Conservation (phyloP, 2,329 filamentous ascomycete species). For the Neonectria magnoliae region DNA sequence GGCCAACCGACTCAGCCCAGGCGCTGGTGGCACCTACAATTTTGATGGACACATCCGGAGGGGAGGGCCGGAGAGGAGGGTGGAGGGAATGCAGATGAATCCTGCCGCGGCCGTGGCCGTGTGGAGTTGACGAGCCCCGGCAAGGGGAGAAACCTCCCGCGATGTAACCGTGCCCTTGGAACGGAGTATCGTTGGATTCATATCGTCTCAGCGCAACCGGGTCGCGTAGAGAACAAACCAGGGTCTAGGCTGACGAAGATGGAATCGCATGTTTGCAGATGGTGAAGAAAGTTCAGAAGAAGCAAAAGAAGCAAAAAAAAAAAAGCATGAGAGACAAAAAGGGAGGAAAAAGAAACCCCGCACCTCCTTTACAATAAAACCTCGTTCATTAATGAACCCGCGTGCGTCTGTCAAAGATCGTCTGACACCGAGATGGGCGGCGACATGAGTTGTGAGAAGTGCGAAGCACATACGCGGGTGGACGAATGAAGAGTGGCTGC, state of each 20-base stretch:
- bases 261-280: slow-evolving; percentile 29
- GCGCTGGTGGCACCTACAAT: background rate
- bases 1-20: background rate
- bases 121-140: slow-evolving; percentile 27
- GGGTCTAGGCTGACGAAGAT: slow-evolving; percentile 27
- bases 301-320: slow-evolving; percentile 10
- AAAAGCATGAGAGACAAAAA: background rate
- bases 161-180: slow-evolving; percentile 29
- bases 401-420: background rate
- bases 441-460: background rate
- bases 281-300: slow-evolving; percentile 26
- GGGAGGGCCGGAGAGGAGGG: background rate
- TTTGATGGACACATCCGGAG: background rate
- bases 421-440: background rate
- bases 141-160: slow-evolving; percentile 21
- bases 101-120: slow-evolving; percentile 18
- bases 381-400: background rate
- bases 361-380: background rate
- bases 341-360: background rate
- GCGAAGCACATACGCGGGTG: background rate
- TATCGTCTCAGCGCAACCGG: slow-evolving; percentile 33
- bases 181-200: slow-evolving; percentile 22
- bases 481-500: slow-evolving; percentile 5
- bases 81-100: slow-evolving; percentile 20
- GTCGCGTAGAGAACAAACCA: slow-evolving; percentile 20